These are phyloP conservation scores for Phlyctochytrium arcticum DNA, from an alignment of 192 early-diverging fungal genomes.

Conservation along the genomic window DNA sequence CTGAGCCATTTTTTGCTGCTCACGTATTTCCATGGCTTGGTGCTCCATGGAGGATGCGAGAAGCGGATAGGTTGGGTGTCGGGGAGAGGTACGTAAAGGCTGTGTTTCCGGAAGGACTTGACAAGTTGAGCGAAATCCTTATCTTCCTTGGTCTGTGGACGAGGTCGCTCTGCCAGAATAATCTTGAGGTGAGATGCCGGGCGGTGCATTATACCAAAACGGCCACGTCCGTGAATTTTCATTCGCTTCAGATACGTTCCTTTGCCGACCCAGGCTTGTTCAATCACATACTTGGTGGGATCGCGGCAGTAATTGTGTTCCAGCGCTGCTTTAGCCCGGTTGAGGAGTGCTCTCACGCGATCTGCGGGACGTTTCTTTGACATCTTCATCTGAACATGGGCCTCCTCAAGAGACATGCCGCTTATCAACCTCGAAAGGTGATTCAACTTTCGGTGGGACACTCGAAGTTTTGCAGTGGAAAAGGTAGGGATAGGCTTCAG, in stretches of 20 bases:
- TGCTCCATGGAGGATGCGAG: constrained; percentile 37
- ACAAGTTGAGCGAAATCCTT: constrained; percentile 36
- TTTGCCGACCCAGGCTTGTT: constrained; percentile 82
- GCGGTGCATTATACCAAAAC: constrained; percentile 71
- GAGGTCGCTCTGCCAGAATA: constrained; percentile 57
- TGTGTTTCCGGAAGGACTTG: constrained; percentile 28
- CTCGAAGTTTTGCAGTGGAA: constrained; percentile 28
- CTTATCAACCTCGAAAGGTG: constrained; percentile 41
- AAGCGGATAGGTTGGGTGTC: constrained; percentile 26
- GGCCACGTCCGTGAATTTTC: constrained; percentile 72
- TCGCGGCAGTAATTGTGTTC: constrained; percentile 28
- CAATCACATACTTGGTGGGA: constrained; percentile 25
- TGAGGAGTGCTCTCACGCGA: constrained; percentile 28
- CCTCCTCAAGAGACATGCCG: constrained; percentile 35
- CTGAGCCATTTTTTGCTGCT: constrained; percentile 34
- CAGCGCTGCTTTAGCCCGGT: constrained; percentile 21
- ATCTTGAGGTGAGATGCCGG: constrained; percentile 80
- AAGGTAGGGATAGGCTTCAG: constrained; percentile 21
- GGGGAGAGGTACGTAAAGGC: constrained; percentile 30
- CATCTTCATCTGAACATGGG: constrained; percentile 41
- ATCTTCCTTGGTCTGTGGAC: constrained; percentile 18
- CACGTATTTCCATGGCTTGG: constrained; percentile 48
- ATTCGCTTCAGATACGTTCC: constrained; percentile 70
- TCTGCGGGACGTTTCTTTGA: constrained; percentile 34
- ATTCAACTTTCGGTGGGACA: constrained; percentile 41